Evolutionary conservation across 2,329 filamentous ascomycete species (phyloP), one percentile per base, ranked within the genome.

Genomic region (Penicillium brasilianum): DNA sequence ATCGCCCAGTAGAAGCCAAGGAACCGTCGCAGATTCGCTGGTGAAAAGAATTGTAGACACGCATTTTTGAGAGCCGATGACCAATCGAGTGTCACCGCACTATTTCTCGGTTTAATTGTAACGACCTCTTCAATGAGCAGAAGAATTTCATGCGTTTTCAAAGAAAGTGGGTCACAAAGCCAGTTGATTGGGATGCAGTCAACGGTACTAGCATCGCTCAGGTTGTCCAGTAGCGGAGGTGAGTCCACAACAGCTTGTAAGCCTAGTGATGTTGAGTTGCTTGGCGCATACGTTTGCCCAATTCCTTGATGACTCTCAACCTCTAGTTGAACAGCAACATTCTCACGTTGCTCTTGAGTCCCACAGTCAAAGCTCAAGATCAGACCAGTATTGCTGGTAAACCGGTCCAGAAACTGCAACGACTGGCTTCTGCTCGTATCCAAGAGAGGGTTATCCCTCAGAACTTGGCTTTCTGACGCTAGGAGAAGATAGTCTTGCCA

Each of bases 321-420:
- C 11, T 63, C 60, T 28, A 66, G n/a, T 2, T 28, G 46, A 11
- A 58, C 56, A 32, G 62, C 58, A 11, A 61, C 63, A 41, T 72
- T 64, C 25, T 72, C 68, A n/a, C 76, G 65, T 46, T 77, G 72
- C 6, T 66, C 59, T 2, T 71, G 63, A 1, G 74, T 77, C 4
- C 72, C 74, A 32, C 76, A 78, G 32, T 77, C 76, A 60, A 78
- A 79, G 13, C 75, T 77, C 13, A 65, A 61, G 1, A 76, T 68
- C 9, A 78, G 63, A 1, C 77, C 77, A 0, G 73, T 76, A 25
- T 74, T 68, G 57, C 74, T 76, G 14, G 76, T 78, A 56, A 78
- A 77, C 43, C 73, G 70, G 44, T 71, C 69, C 1, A 78, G 66
- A 48, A 78, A 78, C 4, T 65, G 62, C 14, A 71, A 48, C 9